These are phyloP conservation scores for Teratosphaeria destructans DNA, from an alignment of 2,329 filamentous ascomycete species.

Conservation along the genomic window DNA sequence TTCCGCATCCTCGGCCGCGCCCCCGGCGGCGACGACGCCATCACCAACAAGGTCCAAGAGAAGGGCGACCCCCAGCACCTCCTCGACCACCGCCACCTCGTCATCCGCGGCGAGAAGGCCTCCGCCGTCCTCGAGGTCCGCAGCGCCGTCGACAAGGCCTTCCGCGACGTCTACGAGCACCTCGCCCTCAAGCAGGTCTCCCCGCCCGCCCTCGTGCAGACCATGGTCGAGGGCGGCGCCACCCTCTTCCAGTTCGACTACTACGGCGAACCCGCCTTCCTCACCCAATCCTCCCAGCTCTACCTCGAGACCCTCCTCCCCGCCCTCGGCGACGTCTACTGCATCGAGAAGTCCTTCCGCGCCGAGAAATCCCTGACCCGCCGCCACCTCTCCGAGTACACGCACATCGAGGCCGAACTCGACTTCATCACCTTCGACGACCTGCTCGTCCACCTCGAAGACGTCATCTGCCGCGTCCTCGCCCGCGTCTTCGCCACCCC, in stretches of 20 bases:
- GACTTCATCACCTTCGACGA: constrained; percentile 93
- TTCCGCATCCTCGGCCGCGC: constrained; percentile 68
- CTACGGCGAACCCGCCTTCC: constrained; percentile 81
- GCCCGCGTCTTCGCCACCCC: constrained; percentile 66
- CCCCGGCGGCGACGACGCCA: constrained; percentile 78
- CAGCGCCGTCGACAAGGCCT: constrained; percentile 68
- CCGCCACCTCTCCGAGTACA: constrained; percentile 91
- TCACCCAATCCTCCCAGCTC: constrained; percentile 93
- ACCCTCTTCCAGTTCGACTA: constrained; percentile 85
- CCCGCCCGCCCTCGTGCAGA: constrained; percentile 86
- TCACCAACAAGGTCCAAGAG: constrained; percentile 69
- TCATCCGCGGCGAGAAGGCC: constrained; percentile 72
- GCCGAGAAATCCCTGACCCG: constrained; percentile 93
- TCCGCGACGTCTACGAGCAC: constrained; percentile 69
- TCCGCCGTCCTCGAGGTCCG: constrained; percentile 84
- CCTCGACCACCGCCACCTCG: constrained; percentile 73
- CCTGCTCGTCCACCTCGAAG: constrained; percentile 76
- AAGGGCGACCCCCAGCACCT: constrained; percentile 62
- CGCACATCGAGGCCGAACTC: constrained; percentile 89
- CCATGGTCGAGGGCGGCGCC: constrained; percentile 83
- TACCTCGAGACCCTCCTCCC: constrained; percentile 94
- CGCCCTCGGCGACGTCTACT: constrained; percentile 88
- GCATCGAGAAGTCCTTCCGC: constrained; percentile 96
- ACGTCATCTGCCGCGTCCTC: constrained; percentile 77
- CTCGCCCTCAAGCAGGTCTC: constrained; percentile 70